Evolutionary conservation across 2,329 filamentous ascomycete genomes (phyloP), one percentile per base, ranked within the genome.

Genomic region (Colletotrichum aenigma): DNA sequence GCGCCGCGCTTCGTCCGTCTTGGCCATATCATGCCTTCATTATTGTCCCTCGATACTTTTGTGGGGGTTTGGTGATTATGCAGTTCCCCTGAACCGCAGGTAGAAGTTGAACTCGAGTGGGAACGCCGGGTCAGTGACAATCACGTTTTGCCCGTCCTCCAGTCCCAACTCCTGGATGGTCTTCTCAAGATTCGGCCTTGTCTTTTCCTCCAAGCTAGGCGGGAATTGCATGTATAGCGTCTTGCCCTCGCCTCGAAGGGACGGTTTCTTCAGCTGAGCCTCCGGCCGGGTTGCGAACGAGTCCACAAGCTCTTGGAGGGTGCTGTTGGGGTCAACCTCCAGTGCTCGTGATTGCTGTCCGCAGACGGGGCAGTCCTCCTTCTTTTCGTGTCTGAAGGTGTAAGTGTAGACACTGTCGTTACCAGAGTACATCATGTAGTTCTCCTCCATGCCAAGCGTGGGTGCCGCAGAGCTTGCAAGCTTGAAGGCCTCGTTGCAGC

Each of bases 351-450:
- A 93, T 74, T 95, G 86, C 69, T 95, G 94, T 21, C 96, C 96
- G 82, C 97, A 99, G 8, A 98, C 97, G 4, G 97, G 96, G 78
- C 97, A 99, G 84, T 98, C 97, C 18, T 94, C 91, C 84, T 98
- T 98, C 87, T 94, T 95, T 86, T 98, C 94, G 81, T 98, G 96
- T 81, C 96, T 93, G 84, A 98, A 99, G 0, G 97, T 99, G 85
- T 98, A 98, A 0, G 97, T 99, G 87, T 99, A 99, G 78, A 99
- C 94, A 78, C 94, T 91, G 81, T 98, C 96, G 81, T 98, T 96
- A 62, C 97, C 97, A 15, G 95, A 98, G 85, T 99, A 99, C 95
- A 98, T 98, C 96, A 98, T 98, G 87, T 99, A 99, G 84, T 98
- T 98, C 71, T 94, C 94, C 60, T 94, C 92, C 77, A 92, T 89